Evolutionary conservation across 1,284 basidiomycete species (phyloP).

Genomic region (Violaceomyces palustris): DNA sequence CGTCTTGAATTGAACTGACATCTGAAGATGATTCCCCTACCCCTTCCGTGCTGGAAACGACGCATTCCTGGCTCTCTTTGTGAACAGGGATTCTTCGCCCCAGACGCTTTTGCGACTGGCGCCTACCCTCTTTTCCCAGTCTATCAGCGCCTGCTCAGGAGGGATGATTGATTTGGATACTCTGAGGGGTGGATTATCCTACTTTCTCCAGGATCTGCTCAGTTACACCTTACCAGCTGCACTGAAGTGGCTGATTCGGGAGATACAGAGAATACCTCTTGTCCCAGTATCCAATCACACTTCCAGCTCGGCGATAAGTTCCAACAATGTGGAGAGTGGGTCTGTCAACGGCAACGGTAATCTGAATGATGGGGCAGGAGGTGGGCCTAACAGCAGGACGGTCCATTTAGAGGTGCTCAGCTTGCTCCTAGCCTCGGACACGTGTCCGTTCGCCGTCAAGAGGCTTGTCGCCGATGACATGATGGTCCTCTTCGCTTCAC

Average conservation of each 20-base stretch:
- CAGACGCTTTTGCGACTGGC: slow-evolving; percentile 54
- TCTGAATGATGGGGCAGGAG: slow-evolving; percentile 10
- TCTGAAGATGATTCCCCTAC: too few species aligned
- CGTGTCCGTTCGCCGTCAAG: slow-evolving; percentile 10
- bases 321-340: too few species aligned
- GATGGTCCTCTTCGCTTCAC: too few species aligned
- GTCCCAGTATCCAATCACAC: slow-evolving; percentile 11
- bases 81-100: slow-evolving; percentile 53
- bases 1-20: too few species aligned
- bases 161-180: slow-evolving; percentile 57
- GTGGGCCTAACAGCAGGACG: slow-evolving; percentile 11
- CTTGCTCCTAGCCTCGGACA: slow-evolving; percentile 16
- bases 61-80: neutral
- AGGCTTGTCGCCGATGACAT: slow-evolving; percentile 4
- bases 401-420: slow-evolving; percentile 17
- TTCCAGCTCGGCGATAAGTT: slow-evolving; percentile 7
- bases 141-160: slow-evolving; percentile 54
- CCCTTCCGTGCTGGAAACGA: neutral
- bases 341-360: too few species aligned
- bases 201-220: slow-evolving; percentile 58
- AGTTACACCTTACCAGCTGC: slow-evolving; percentile 58
- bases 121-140: slow-evolving; percentile 57
- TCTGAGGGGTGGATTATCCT: slow-evolving; percentile 57
- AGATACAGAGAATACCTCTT: slow-evolving; percentile 10
- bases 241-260: slow-evolving; percentile 40